Conservation (phyloP, 768 basidiomycete species). For the Termitomyces sp. region DNA sequence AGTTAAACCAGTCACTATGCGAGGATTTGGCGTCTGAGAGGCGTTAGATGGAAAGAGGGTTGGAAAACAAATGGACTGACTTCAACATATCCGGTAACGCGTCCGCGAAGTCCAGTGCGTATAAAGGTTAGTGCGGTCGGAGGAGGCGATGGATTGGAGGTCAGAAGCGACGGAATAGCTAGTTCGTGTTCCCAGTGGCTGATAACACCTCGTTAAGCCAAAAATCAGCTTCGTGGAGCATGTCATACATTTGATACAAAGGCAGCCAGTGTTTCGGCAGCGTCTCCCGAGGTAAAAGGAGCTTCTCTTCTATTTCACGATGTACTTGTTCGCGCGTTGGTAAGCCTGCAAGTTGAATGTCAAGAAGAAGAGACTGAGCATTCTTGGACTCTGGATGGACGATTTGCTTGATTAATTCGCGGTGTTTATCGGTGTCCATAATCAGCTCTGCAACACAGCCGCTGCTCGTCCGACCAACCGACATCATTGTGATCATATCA, state of each 20-base stretch:
- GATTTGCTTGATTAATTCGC: constrained; percentile 42
- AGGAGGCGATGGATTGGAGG: constrained; percentile 64
- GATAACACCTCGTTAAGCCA: constrained; percentile 14
- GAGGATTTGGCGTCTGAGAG: constrained; percentile 50
- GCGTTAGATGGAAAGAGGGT: neutral
- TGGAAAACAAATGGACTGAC: constrained; percentile 30
- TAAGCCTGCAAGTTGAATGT: constrained; percentile 53
- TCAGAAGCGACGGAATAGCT: constrained; percentile 60
- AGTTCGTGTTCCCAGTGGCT: constrained; percentile 74
- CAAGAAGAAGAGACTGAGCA: constrained; percentile 41
- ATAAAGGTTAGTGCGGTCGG: constrained; percentile 73
- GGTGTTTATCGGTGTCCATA: constrained; percentile 31
- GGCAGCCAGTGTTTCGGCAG: constrained; percentile 74
- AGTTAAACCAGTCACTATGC: constrained; percentile 65
- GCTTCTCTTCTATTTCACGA: constrained; percentile 67
- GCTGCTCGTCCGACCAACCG: neutral
- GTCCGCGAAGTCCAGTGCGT: constrained; percentile 76
- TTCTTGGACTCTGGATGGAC: constrained; percentile 39
- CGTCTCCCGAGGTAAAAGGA: constrained; percentile 64
- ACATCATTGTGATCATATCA: constrained; percentile 6
- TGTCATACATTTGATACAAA: constrained; percentile 77
- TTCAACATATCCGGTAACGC: constrained; percentile 79
- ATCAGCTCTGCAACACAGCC: constrained; percentile 11
- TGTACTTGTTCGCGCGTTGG: constrained; percentile 61
- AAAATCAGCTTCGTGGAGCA: neutral